Conservation (phyloP, 2,329 filamentous ascomycete species). For the Escovopsis sp. region DNA sequence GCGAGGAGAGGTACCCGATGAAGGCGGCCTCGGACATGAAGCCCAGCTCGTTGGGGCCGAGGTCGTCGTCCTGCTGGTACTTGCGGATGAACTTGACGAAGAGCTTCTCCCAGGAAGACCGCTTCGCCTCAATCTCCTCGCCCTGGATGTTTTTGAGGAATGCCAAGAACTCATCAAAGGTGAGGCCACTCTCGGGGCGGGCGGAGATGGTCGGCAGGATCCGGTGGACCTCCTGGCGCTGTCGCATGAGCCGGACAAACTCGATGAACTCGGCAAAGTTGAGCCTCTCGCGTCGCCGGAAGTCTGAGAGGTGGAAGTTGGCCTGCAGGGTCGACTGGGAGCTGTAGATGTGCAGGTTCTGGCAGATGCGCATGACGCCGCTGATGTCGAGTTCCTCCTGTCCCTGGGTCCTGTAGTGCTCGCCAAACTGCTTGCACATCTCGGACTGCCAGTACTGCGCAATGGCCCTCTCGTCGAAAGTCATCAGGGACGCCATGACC, state of each 20-base stretch:
- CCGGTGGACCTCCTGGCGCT: conserved; percentile 63
- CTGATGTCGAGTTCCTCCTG: conserved; percentile 62
- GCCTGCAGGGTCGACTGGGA: conserved; percentile 57
- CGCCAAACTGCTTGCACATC: conserved; percentile 54
- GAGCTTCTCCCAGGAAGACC: conserved; percentile 50
- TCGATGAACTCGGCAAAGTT: conserved; percentile 69
- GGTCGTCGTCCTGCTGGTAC: conserved; percentile 34
- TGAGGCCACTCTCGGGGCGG: conserved; percentile 50
- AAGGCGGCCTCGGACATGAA: conserved; percentile 68
- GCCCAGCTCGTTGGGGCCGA: conserved; percentile 28
- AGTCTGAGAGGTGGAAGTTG: conserved; percentile 62
- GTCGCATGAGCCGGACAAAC: conserved; percentile 72
- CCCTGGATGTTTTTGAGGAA: conserved; percentile 65
- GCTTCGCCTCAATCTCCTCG: conserved; percentile 57
- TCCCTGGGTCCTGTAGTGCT: conserved; percentile 33
- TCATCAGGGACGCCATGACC: conserved; percentile 77
- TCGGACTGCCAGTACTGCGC: conserved; percentile 75
- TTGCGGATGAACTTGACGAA: conserved; percentile 58
- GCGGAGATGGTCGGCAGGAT: conserved; percentile 52
- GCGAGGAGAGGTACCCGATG: conserved; percentile 61
- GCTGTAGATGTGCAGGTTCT: conserved; percentile 83
- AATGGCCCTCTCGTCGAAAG: conserved; percentile 71
- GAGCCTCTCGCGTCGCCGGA: conserved; percentile 47
- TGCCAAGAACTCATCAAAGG: conserved; percentile 54
- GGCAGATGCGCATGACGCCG: conserved; percentile 72